Percentiles rank a stretch among this genome's conserved stretches.
phyloP scores from a whole-genome alignment of 805 yeast species.

The Metahyphopichia silvanorum region DNA sequence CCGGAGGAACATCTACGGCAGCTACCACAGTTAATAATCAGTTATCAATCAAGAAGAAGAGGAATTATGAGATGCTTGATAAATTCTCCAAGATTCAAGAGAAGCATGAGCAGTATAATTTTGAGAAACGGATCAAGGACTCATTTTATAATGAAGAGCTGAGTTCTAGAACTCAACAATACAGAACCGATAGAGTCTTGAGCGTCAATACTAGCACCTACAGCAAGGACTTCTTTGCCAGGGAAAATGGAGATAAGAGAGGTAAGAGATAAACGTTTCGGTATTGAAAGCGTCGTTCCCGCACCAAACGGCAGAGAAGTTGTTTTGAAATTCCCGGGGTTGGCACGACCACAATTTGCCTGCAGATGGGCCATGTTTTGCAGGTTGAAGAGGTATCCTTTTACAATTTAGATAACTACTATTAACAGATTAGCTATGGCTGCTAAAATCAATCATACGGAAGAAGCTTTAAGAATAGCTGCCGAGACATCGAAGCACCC shows the following conservation, averaged over 20 bases:
- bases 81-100: constrained; percentile 35
- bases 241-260: no score
- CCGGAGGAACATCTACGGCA: constrained; percentile 8
- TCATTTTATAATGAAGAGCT: not conserved
- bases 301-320: no score
- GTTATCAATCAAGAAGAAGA: constrained; percentile 33
- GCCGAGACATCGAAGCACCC: constrained; percentile 9
- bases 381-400: constrained; percentile 1
- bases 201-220: not conserved
- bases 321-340: no score
- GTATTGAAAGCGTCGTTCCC: not conserved
- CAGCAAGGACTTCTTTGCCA: constrained; percentile 1
- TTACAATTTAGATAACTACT: constrained; percentile 9
- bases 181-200: not conserved
- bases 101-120: constrained; percentile 17
- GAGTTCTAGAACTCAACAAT: no score
- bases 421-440: no score
- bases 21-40: constrained; percentile 20
- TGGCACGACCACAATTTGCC: no score
- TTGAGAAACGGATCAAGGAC: constrained; percentile 2
- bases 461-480: constrained; percentile 18
- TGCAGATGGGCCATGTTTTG: no score
- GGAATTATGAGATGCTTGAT: constrained; percentile 41
- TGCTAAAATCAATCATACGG: no score
- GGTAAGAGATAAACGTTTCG: no score